These are phyloP conservation scores for Gossypium ekmanianum DNA, from an alignment of 345 rosid species.

Conservation along the genomic window DNA sequence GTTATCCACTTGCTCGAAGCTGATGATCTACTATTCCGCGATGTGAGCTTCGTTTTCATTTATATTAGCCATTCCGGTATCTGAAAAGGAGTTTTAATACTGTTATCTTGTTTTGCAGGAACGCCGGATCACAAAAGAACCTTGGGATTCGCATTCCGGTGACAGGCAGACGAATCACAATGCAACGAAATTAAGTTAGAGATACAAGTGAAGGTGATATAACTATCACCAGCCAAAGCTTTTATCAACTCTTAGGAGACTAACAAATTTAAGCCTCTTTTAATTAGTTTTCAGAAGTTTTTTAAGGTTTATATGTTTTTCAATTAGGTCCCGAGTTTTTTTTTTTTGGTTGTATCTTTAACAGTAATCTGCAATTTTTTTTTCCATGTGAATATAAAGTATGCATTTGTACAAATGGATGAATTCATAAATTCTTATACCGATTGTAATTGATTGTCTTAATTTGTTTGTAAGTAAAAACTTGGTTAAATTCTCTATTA, in stretches of 20 bases:
- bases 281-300: neutral
- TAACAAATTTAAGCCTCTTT: neutral
- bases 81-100: neutral
- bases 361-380: too few species aligned
- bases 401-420: neutral
- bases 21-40: neutral
- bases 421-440: neutral
- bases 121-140: neutral
- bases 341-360: neutral
- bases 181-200: neutral
- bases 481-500: too few species aligned
- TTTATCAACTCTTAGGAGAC: neutral
- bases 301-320: neutral
- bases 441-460: neutral
- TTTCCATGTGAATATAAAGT: neutral
- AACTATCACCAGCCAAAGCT: too few species aligned
- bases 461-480: too few species aligned
- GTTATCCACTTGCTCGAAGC: slow-evolving; percentile 4
- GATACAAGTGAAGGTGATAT: neutral
- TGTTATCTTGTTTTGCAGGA: neutral
- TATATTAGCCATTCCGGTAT: neutral
- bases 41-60: neutral
- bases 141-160: neutral
- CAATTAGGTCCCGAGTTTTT: neutral
- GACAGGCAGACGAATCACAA: neutral